phyloP scores from a whole-genome alignment of 140 eudicot species.

The Cichorium intybus region DNA sequence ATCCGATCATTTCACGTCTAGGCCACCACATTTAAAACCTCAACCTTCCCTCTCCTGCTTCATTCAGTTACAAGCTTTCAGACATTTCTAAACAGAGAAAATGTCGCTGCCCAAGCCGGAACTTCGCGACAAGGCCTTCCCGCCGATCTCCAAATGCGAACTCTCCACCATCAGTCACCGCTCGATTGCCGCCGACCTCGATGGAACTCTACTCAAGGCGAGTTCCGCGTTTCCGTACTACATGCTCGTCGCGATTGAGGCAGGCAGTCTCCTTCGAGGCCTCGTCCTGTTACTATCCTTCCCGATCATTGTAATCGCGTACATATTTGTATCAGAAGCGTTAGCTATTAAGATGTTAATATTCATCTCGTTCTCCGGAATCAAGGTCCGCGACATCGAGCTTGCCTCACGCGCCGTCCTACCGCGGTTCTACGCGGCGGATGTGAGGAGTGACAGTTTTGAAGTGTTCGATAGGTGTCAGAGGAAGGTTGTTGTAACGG shows the following conservation, averaged over 20 bases:
- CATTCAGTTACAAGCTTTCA: slow-evolving; percentile 11
- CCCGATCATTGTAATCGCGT: slow-evolving; percentile 71
- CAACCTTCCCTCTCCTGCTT: slow-evolving; percentile 19
- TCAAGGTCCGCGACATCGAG: slow-evolving; percentile 43
- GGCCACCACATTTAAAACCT: slow-evolving; percentile 37
- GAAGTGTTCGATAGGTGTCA: slow-evolving; percentile 68
- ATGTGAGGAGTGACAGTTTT: slow-evolving; percentile 72
- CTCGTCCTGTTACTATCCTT: slow-evolving; percentile 61
- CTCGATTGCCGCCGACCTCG: slow-evolving; percentile 93
- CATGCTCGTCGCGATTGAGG: slow-evolving; percentile 95
- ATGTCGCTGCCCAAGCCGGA: slow-evolving; percentile 53
- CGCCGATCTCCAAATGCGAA: slow-evolving; percentile 60
- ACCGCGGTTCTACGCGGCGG: slow-evolving; percentile 45
- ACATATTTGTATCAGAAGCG: slow-evolving; percentile 74
- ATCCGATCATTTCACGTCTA: slow-evolving; percentile 17
- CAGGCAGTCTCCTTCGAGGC: slow-evolving; percentile 92
- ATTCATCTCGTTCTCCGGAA: slow-evolving; percentile 65
- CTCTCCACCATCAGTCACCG: slow-evolving; percentile 47
- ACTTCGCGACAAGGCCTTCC: slow-evolving; percentile 35
- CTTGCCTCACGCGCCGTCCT: slow-evolving; percentile 47
- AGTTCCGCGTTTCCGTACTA: slow-evolving; percentile 89
- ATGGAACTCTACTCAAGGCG: slow-evolving; percentile 82
- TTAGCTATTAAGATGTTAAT: slow-evolving; percentile 81
- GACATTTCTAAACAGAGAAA: slow-evolving; percentile 23
- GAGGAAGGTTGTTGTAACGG: slow-evolving; percentile 81